Evolutionary conservation across 306 rosid genomes (phyloP).

Genomic region (Citrullus mucosospermus): DNA sequence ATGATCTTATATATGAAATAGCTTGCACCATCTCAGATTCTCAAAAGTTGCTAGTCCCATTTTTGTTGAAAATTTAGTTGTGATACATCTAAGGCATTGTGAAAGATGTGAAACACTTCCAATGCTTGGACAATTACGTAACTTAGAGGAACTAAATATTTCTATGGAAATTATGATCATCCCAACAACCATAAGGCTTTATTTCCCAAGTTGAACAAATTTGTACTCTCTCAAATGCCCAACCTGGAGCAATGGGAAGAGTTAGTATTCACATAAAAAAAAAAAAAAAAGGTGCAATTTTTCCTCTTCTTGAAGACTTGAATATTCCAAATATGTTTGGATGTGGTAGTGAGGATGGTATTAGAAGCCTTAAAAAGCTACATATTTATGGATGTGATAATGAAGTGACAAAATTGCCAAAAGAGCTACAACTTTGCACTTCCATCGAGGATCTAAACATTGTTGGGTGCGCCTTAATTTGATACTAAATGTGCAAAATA

Average conservation of each 20-base stretch:
- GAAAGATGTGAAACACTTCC: background rate
- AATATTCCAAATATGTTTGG: background rate
- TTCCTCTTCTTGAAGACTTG: background rate
- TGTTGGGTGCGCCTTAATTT: background rate
- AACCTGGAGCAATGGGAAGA: background rate
- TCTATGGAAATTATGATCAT: background rate
- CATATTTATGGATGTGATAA: background rate
- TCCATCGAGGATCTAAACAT: background rate
- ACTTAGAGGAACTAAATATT: background rate
- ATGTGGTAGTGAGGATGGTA: no score
- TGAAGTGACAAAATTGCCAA: background rate
- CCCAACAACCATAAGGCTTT: background rate
- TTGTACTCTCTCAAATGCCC: background rate
- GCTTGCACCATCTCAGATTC: background rate
- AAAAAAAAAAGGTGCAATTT: background rate
- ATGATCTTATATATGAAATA: constrained; percentile 11
- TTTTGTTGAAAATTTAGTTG: no score
- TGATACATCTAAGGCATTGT: background rate
- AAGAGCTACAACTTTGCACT: background rate
- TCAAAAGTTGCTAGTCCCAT: background rate
- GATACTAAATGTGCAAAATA: background rate
- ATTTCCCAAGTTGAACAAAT: background rate
- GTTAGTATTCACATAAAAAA: background rate
- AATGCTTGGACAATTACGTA: background rate
- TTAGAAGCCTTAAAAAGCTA: no score